These are phyloP conservation scores for Mortierella antarctica DNA, from an alignment of 192 early-diverging fungal species.

Conservation along the genomic window DNA sequence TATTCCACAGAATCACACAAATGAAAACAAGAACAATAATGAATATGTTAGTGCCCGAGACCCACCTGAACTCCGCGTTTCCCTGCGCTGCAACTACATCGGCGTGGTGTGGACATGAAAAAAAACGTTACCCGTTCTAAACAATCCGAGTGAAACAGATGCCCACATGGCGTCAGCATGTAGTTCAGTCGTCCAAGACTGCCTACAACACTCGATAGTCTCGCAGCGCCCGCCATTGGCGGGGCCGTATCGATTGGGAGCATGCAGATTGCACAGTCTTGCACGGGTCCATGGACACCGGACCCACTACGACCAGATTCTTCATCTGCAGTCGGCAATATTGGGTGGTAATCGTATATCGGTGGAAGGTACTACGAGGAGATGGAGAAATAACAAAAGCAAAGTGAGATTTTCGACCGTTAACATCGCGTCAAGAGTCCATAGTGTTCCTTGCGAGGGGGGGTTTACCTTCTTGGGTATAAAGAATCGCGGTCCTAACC, in stretches of 20 bases:
- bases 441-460: not conserved
- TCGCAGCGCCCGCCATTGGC: constrained; percentile 24
- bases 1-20: constrained; percentile 8
- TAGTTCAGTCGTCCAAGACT: constrained; percentile 64
- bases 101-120: not conserved
- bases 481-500: constrained; percentile 78
- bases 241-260: constrained; percentile 57
- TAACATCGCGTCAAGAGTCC: not conserved
- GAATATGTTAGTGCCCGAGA: not conserved
- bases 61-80: not conserved
- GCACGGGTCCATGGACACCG: constrained; percentile 31
- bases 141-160: constrained; percentile 83
- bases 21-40: too few species aligned
- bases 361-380: constrained; percentile 64
- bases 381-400: not conserved
- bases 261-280: constrained; percentile 78
- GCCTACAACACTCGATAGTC: constrained; percentile 54
- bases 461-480: constrained; percentile 66
- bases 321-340: constrained; percentile 61
- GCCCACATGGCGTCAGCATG: constrained; percentile 85
- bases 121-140: constrained; percentile 62
- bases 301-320: constrained; percentile 36
- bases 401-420: not conserved
- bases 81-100: not conserved
- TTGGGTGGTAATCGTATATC: constrained; percentile 77